A percentile compares a stretch with the other conserved stretches of the same genome.
Conservation (phyloP, 202 grass and related monocot genomes). For the Brachypodium distachyon region DNA sequence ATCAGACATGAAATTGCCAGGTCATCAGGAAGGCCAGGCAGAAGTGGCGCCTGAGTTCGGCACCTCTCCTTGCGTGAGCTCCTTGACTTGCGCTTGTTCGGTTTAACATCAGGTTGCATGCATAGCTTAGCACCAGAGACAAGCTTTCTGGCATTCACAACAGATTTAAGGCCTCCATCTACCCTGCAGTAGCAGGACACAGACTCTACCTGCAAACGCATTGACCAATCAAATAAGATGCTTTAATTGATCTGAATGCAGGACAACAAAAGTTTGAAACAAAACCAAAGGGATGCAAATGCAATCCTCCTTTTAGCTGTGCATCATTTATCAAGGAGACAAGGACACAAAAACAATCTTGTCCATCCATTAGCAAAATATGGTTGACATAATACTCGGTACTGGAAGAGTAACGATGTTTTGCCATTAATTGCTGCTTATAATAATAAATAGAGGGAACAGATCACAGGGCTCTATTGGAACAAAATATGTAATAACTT, state of each 20-base stretch:
- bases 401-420: not conserved
- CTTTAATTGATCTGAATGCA: not conserved
- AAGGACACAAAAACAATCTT: not conserved
- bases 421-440: not conserved
- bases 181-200: slow-evolving; percentile 88
- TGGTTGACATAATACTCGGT: not conserved
- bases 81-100: slow-evolving; percentile 56
- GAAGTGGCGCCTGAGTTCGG: slow-evolving; percentile 65
- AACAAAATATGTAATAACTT: not conserved
- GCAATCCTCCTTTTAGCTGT: not conserved
- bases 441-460: not conserved
- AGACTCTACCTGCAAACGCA: slow-evolving; percentile 70
- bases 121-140: slow-evolving; percentile 85
- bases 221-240: slow-evolving; percentile 8
- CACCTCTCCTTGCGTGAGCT: slow-evolving; percentile 63
- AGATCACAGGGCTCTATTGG: not conserved
- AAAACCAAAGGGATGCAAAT: slow-evolving; percentile 2
- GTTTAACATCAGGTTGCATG: slow-evolving; percentile 94
- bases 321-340: not conserved
- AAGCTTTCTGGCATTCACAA: slow-evolving; percentile 81
- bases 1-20: slow-evolving; percentile 74
- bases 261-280: not conserved
- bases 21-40: slow-evolving; percentile 90
- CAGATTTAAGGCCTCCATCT: slow-evolving; percentile 86
- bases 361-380: slow-evolving; percentile 8